Evolutionary conservation across 106 monocot species (phyloP).

Genomic region (Triglochin maritima): DNA sequence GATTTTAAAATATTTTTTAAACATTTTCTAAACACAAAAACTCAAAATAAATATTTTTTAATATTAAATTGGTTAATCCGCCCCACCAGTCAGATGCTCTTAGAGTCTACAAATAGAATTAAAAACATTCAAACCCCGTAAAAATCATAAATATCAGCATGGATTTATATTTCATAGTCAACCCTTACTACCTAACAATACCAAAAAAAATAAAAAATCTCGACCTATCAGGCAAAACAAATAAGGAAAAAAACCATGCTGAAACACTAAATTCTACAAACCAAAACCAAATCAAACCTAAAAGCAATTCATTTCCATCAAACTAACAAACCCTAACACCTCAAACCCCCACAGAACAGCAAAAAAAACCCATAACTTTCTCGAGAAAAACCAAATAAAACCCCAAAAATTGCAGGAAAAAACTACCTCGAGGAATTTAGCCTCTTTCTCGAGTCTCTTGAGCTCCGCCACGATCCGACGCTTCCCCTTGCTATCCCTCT

Average conservation of each 20-base stretch:
- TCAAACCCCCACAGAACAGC: too few relatives aligned
- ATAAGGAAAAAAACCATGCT: background rate
- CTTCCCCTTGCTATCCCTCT: conserved; percentile 48
- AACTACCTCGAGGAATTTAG: conserved; percentile 61
- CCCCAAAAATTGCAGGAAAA: background rate
- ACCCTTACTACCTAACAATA: background rate
- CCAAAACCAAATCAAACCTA: background rate
- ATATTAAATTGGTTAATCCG: too few relatives aligned
- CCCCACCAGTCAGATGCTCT: too few relatives aligned
- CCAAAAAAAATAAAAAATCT: background rate
- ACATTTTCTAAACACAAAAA: too few relatives aligned
- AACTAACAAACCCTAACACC: background rate
- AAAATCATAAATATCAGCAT: too few relatives aligned
- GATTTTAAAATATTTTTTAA: too few relatives aligned
- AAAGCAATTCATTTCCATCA: background rate
- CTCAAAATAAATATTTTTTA: too few relatives aligned
- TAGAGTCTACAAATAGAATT: too few relatives aligned
- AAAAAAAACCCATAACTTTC: background rate
- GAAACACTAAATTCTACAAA: too few relatives aligned
- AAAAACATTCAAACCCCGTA: too few relatives aligned
- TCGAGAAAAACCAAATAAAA: background rate
- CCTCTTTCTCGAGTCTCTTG: conserved; percentile 69
- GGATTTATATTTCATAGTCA: background rate
- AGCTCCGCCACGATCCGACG: conserved; percentile 66
- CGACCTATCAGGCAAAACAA: background rate